Base-by-base conservation (phyloP, 2,329 filamentous ascomycete genomes). In the Fusarium sp. region DNA sequence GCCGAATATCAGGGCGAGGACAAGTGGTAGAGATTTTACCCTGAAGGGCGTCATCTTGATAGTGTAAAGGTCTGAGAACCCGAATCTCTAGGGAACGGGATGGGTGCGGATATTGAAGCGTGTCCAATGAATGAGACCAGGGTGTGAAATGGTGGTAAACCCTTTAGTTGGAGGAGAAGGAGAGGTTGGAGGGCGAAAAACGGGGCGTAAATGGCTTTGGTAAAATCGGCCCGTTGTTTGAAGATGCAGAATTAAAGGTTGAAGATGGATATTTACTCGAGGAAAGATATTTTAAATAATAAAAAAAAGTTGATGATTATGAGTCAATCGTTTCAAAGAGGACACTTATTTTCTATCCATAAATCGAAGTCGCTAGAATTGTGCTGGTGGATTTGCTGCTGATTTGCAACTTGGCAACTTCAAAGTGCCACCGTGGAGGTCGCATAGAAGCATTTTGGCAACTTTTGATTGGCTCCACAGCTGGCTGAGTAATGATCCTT, bases 341-440 rank as follows among this genome's bases (percentile, higher is more conserved):
- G 77, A 77, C 77, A 79, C 72, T 75, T 79, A 62, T 63, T 66
- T 50, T 31, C 6, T 29, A 6, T 2, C 67, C 50, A 52, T 66
- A 16, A 59, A 74, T 79, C 76, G 76, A 79, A 78, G 77, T 76
- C 70, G 64, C 76, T 77, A 75, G 77, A 79, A 79, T 67, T 67
- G 42, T 42, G 13, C 24, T 52, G 47, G 47, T 31, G 47, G 47
- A 54, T 54, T 52, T 52, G 47, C 45, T 50, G 29, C 47, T 52
- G 29, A 66, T 24, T 63, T 72, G 72, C 77, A 78, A 78, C 70
- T 78, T 78, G 77, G 74, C 75, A 78, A 72, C 76, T 70, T 75
- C 57, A 37, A 54, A 67, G 56, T 42, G 70, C 70, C 61, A 59
- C 69, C 72, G 27, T 56, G 42, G n/a, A 62, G 20, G 31, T 40